These are phyloP conservation scores for Didymella sp. DNA, from an alignment of 2,329 filamentous ascomycete species.

Conservation along the genomic window DNA sequence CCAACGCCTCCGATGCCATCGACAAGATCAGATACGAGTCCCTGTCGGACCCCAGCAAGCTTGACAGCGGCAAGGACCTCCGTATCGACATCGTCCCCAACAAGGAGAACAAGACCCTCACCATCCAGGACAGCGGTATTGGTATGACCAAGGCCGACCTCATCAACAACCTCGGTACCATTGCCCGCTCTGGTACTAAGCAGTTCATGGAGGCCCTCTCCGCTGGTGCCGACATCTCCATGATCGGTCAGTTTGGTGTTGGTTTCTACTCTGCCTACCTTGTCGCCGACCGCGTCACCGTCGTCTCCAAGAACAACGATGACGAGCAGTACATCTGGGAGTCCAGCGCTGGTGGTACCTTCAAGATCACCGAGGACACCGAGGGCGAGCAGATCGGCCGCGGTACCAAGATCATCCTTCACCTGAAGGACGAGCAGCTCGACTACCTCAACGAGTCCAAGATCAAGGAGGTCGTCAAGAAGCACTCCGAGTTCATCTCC, in stretches of 20 bases:
- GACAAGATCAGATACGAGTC: constrained; percentile 99
- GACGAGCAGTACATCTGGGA: constrained; percentile 99
- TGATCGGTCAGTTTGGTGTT: constrained; percentile 99
- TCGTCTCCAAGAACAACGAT: constrained; percentile 99
- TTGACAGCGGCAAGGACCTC: constrained; percentile 96
- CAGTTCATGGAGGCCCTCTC: constrained; percentile 99
- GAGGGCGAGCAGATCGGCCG: constrained; percentile 90
- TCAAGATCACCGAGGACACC: constrained; percentile 89
- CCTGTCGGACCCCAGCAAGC: constrained; percentile 94
- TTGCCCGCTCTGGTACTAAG: constrained; percentile 98
- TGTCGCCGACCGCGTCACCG: constrained; percentile 93
- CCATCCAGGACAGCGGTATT: constrained; percentile 97
- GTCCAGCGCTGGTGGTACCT: constrained; percentile 95
- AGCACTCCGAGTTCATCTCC: constrained; percentile 99
- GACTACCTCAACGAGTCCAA: constrained; percentile 99
- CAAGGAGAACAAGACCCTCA: constrained; percentile 96
- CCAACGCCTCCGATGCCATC: constrained; percentile 97
- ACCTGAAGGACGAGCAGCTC: constrained; percentile 98
- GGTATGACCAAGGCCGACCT: constrained; percentile 99
- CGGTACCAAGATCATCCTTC: constrained; percentile 96
- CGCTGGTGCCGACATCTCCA: constrained; percentile 98
- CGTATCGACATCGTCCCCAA: constrained; percentile 98
- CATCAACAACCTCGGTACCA: constrained; percentile 99
- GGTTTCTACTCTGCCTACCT: constrained; percentile 99
- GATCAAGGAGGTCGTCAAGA: constrained; percentile 99